These are phyloP conservation scores for Ramaria sp. DNA, from an alignment of 768 basidiomycete species.

Conservation along the genomic window DNA sequence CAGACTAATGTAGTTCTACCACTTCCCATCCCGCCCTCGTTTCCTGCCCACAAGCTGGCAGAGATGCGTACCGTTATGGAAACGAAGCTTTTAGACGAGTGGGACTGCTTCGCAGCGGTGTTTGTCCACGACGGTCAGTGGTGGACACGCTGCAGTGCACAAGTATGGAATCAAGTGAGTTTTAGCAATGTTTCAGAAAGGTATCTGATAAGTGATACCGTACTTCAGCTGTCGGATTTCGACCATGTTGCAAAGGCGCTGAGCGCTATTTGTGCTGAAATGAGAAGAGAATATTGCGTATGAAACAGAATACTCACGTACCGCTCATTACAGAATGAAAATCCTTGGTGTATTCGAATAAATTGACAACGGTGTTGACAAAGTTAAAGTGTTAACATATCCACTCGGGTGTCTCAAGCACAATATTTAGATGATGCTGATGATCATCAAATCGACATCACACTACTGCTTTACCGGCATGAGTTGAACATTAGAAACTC, in stretches of 20 bases:
- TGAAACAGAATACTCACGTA: no score
- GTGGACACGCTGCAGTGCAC: constrained; percentile 39
- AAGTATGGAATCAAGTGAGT: constrained; percentile 37
- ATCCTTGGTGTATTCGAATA: no score
- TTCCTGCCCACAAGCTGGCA: neutral
- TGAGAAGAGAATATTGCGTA: neutral
- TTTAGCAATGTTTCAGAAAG: neutral
- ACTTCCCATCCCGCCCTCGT: constrained; percentile 1
- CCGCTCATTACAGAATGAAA: no score
- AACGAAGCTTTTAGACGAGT: constrained; percentile 22
- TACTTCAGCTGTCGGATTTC: constrained; percentile 4
- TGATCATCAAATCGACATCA: no score
- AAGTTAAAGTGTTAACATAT: no score
- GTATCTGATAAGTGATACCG: neutral
- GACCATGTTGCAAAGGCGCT: constrained; percentile 7
- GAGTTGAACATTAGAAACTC: no score
- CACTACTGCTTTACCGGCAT: no score
- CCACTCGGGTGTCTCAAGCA: no score
- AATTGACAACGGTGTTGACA: no score
- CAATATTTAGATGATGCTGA: no score
- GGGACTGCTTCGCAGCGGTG: constrained; percentile 26
- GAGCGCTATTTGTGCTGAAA: constrained; percentile 1
- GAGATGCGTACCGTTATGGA: constrained; percentile 13
- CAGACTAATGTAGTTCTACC: constrained; percentile 14
- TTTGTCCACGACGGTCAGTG: constrained; percentile 31